These are phyloP conservation scores for Schizonepeta tenuifolia DNA, from an alignment of 257 asterid species.

Conservation along the genomic window DNA sequence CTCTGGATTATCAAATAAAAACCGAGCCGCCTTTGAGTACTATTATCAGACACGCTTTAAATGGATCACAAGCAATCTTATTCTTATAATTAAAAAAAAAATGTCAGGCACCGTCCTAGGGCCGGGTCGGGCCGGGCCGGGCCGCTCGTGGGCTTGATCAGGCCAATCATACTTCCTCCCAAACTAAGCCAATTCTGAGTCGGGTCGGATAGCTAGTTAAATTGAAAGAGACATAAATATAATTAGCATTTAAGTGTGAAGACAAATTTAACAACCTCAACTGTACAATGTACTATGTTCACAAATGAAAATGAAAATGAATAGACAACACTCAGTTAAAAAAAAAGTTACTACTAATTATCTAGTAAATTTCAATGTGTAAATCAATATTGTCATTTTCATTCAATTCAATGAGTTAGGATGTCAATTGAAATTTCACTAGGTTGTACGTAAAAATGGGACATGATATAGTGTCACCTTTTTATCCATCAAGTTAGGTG, in stretches of 20 bases:
- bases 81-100: no score
- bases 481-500: slow-evolving; percentile 16
- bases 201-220: background rate
- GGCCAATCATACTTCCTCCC: no score
- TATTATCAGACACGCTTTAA: no score
- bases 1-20: no score
- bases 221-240: background rate
- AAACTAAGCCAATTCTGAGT: no score
- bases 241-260: background rate
- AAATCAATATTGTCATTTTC: background rate
- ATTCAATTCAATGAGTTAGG: background rate
- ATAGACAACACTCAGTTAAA: no score
- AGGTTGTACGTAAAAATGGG: slow-evolving; percentile 1
- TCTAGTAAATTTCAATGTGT: background rate
- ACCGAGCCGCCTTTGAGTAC: no score
- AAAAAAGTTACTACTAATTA: background rate
- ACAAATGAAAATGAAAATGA: no score
- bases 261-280: background rate
- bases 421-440: background rate
- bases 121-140: no score
- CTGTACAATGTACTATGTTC: background rate
- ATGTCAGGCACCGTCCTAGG: no score
- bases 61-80: no score
- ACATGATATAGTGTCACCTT: background rate
- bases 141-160: no score